Evolutionary conservation across 805 yeast species (phyloP), one percentile per base, ranked within the genome.

Genomic region (Kregervanrija pseudodelftensis): DNA sequence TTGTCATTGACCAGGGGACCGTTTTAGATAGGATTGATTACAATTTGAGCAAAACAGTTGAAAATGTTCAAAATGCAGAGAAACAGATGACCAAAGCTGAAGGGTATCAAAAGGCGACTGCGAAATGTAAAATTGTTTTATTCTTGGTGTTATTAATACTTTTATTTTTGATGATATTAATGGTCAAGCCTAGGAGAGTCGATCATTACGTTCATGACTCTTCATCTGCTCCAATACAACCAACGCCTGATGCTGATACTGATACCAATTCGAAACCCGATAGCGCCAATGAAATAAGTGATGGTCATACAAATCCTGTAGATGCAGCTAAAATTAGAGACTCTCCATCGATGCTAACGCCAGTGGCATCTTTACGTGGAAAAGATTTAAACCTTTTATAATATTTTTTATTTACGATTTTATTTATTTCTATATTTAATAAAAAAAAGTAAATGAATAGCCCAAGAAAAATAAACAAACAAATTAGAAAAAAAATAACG

Each of bases 1-100:
- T 93, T 73, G 86, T 93, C 37, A 84, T 93, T 45, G 98, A 93
- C 57, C 99, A 93, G 65, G 99, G 99, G 1, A 87, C 96, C 0
- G 74, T 93, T 37, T 71, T 93, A 48, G 99, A 93, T 64, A 70
- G 97, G 53, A 91, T 93, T 45, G 99, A 91, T 64, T 93, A 91
- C 62, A 93, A 93, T 59, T 67, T 93, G 47, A 84, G 83, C 49
- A 80, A 80, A 48, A 83, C 95, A n/a, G 82, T 78, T 2, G 77
- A 77, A 33, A 84, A 88, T 51, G 75, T 91, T 47, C 79, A 81
- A 56, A 74, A 72, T 34, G 93, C 97, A 0, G 86, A 85, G 48
- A 77, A 78, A 49, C 93, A 93, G 64, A 68, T 93, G 49, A 69
- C 73, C 9, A 73, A 79, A 53, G 97, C 97, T 0, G 80, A 84